Evolutionary conservation across 495 filamentous ascomycete genomes (phyloP), one percentile per base, ranked within the genome.

Genomic region (Pseudevernia furfuracea): DNA sequence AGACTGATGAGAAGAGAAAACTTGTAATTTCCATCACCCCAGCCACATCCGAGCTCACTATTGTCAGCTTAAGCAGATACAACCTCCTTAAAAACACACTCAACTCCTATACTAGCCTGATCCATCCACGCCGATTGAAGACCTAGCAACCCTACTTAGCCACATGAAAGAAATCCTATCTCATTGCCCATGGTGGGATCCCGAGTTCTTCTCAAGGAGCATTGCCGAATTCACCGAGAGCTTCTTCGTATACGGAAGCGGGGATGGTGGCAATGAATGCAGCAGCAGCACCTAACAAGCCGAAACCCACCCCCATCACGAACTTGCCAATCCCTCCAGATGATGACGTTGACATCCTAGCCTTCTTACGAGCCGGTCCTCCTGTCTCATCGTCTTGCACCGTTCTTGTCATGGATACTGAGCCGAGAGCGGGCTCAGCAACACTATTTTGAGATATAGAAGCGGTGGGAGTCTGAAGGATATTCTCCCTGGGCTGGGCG

Each of bases 231-330:
- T 71, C 70, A 59, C 66, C 65, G 36, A 69, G 41, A 21, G 70
- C 68, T 57, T 71, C 70, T 23, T 69, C 68, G 38, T 62, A 63
- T 21, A 71, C 68, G 53, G 60, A 66, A 34, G 37, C 52, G 19
- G 70, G 70, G 32, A 64, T 67, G 1, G 68, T 67, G 12, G 68
- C 68, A 49, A 71, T 36, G 19, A 71, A 66, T 8, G 62, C 60
- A 17, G 70, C 65, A 62, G 69, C 59, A n/a, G 63, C 68, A 25
- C 68, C 70, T 4, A 64, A 55, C 37, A 67, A 57, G 28, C 70
- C 70, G 36, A 69, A 30, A 19, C 59, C 60, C 21, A 69, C 60
- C 9, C 68, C 70, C 28, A 66, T 62, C 15, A 71, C 58, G 39
- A 70, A 66, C 37, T 64, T 66, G 32, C 59, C 68, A 55, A 71